These are phyloP conservation scores for Dictyostelium purpureum DNA, from an alignment of 78 protist genomes.

Conservation along the genomic window DNA sequence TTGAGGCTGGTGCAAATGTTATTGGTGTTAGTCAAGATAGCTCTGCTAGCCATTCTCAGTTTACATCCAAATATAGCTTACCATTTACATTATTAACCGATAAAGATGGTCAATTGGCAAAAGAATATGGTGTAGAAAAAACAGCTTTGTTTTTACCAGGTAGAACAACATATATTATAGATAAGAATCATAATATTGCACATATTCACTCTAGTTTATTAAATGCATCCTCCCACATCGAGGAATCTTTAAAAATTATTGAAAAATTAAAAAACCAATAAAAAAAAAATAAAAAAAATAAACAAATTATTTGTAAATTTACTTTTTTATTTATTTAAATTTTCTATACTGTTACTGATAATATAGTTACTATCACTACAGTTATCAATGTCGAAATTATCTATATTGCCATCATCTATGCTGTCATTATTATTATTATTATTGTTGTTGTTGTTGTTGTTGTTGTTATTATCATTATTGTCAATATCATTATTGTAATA, in stretches of 20 bases:
- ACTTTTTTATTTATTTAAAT: no score
- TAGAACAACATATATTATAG: constrained; percentile 72
- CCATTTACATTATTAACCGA: constrained; percentile 70
- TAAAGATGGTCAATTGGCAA: constrained; percentile 3
- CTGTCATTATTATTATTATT: no score
- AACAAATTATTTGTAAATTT: no score
- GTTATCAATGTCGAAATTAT: no score
- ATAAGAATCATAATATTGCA: constrained; percentile 44
- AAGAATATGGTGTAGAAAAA: constrained; percentile 37
- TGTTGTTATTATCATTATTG: no score
- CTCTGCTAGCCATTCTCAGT: constrained; percentile 48
- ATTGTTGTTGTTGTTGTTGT: no score
- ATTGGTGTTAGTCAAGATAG: constrained; percentile 56
- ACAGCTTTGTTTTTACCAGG: constrained; percentile 48
- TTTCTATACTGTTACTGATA: no score
- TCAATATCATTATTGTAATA: no score
- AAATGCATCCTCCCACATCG: constrained; percentile 44
- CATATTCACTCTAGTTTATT: background rate
- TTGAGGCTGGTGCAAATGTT: constrained; percentile 39
- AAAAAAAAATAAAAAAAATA: no score
- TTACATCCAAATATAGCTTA: constrained; percentile 46
- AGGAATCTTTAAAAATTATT: constrained; percentile 41
- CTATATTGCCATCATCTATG: no score
- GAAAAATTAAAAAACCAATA: constrained; percentile 10
- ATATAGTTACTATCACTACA: no score